Evolutionary conservation across 768 basidiomycete species (phyloP).

Genomic region (Amanita rubescens): DNA sequence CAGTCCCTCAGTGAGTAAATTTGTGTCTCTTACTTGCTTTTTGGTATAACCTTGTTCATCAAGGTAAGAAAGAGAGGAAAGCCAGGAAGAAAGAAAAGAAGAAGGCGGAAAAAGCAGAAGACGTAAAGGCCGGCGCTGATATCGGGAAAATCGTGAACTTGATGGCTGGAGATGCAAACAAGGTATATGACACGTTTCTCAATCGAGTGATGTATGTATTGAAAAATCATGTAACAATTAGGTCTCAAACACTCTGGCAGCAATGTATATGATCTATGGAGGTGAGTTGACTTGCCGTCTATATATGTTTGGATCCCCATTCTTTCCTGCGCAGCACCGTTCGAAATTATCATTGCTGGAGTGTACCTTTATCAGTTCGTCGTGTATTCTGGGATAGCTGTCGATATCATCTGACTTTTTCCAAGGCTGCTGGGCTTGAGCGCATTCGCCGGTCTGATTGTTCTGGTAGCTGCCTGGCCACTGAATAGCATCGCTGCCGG

Average conservation of each 20-base stretch:
- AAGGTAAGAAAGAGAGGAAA: conserved; percentile 5
- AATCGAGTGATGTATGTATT: not conserved
- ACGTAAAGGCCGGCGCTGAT: conserved; percentile 74
- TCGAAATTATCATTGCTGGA: conserved; percentile 70
- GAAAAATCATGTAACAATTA: conserved; percentile 12
- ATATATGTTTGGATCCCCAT: not conserved
- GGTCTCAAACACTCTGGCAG: conserved; percentile 47
- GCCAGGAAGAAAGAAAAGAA: not conserved
- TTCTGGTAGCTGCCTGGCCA: conserved; percentile 60
- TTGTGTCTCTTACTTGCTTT: not conserved
- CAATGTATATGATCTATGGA: conserved; percentile 61
- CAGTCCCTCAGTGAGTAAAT: not conserved
- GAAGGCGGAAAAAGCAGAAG: conserved; percentile 29
- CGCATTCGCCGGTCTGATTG: conserved; percentile 72
- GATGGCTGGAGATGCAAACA: conserved; percentile 76
- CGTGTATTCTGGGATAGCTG: not conserved
- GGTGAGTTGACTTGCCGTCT: conserved; percentile 29
- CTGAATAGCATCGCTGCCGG: conserved; percentile 61
- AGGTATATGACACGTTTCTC: conserved; percentile 23
- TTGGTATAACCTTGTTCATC: not conserved
- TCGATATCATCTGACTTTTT: not conserved
- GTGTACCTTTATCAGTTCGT: conserved; percentile 71
- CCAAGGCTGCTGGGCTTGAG: conserved; percentile 54
- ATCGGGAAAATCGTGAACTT: conserved; percentile 86
- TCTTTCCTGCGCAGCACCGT: conserved; percentile 41